Evolutionary conservation across 23 red algal species (phyloP), one percentile per base, ranked within the genome.

Genomic region (Agarophyton chilense): DNA sequence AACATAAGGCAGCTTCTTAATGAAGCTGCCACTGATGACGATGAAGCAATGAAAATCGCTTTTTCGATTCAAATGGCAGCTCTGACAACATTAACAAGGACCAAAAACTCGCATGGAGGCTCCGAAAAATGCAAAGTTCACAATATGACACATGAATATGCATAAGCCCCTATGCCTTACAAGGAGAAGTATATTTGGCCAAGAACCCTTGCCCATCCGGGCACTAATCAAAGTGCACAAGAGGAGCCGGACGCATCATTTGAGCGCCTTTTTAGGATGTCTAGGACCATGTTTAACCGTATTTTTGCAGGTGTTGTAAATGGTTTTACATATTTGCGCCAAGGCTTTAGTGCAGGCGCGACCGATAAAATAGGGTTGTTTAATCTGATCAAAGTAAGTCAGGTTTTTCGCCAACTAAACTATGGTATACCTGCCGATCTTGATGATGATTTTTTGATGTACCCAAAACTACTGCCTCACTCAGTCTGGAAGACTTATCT

Each of bases 381-480:
- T 52, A 58, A 62, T 2, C 31, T 80, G 4, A 32, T 90, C 6
- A 90, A 90, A 54, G 71, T 79, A 9, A 80, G 68, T 44, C 49
- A 0, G 16, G 87, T 73, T 11, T 43, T 79, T 5, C 46, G 72
- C 18, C 49, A 79, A 55, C 31, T 90, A 28, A 7, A 72, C 4
- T 90, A 90, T 39, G 72, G 56, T 21, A 28, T 81, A 35, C 77
- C 87, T 7, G 60, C 87, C 5, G 87, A 80, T 65, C 41, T 81
- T 26, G 36, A 3, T 4, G 87, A 90, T 58, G 73, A 90, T 68
- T 90, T n/a, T 6, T 90, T 31, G 87, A 90, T 62, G 0, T 90
- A 3, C 63, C 72, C 4, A 26, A 61, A 52, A 62, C 26, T 78
- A 77, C 85, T 36, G 81, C 34, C 16, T 25, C 35, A 47, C 7